Base-by-base conservation (phyloP, 306 rosid genomes). In the Medicago arabica region DNA sequence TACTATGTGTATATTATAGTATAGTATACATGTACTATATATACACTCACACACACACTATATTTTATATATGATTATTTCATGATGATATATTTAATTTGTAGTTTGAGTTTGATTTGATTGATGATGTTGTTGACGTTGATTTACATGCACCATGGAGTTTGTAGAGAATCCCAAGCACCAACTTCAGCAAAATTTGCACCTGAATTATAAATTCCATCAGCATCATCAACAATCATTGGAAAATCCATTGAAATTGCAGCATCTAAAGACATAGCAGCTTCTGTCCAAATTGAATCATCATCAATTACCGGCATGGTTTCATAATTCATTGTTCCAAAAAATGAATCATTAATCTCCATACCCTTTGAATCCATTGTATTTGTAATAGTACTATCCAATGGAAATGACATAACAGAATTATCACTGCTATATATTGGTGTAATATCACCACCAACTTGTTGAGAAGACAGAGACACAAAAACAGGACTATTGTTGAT, bases 251-350 rank as follows among this genome's bases (percentile, higher is more conserved):
- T 28, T 4, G 97, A 85, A 88, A 88, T 76, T 23, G 93, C 85
- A 2, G 91, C 91, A 74, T 95, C 97, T 1, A 67, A 43, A 7
- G 97, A 85, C 92, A 87, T 78, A 23, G 93, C 86, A 5, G 92
- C 96, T 74, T 95, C 97, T 0, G 77, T 69, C 99, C 99, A 95
- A 3, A 92, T 84, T 1, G 96, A 80, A 6, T 94, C 93, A 38
- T 92, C 97, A n/a, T 92, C 97, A 11, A 81, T 76, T 18, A 74
- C 71, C 0, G 92, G 86, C 8, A 90, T 67, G 50, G 28, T 65
- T 0, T 85, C 80, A 31, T 72, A 36, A 12, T 83, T 85, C 71
- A 40, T 4, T 6, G 71, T 47, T 19, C 85, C 89, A 89, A 90
- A 87, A 10, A 87, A 66, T 4, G 81, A 54, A 8, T 82, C 80